Percentiles rank a stretch among this genome's conserved stretches.
phyloP scores from a whole-genome alignment of 2,329 filamentous ascomycete species.

The Diaporthe sp. region DNA sequence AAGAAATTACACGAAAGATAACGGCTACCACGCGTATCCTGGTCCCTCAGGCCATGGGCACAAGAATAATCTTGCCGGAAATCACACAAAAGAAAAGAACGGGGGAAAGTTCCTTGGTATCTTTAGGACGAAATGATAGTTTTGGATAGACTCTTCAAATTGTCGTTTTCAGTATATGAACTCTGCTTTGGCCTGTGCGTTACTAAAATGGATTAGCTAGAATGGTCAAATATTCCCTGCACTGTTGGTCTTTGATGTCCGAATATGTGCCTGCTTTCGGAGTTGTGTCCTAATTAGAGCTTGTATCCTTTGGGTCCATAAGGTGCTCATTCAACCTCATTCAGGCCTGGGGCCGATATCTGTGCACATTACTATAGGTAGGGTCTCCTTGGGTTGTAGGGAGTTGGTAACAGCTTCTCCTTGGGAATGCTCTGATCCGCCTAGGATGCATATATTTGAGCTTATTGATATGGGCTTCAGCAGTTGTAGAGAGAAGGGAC shows the following conservation, averaged over 20 bases:
- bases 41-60: neutral
- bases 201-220: too few relatives aligned
- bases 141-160: too few relatives aligned
- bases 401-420: neutral
- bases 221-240: too few relatives aligned
- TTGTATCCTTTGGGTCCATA: too few relatives aligned
- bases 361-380: too few relatives aligned
- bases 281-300: too few relatives aligned
- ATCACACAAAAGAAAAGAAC: neutral
- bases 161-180: neutral
- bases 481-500: neutral
- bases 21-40: neutral
- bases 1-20: neutral
- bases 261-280: too few relatives aligned
- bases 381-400: neutral
- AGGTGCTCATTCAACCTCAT: too few relatives aligned
- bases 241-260: too few relatives aligned
- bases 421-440: neutral
- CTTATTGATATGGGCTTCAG: neutral
- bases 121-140: neutral
- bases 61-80: neutral
- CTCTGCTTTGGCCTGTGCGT: neutral
- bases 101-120: neutral
- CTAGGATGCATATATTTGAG: neutral
- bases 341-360: too few relatives aligned